Evolutionary conservation across 129 eudicot genomes (phyloP).

Genomic region (Sambucus nigra): DNA sequence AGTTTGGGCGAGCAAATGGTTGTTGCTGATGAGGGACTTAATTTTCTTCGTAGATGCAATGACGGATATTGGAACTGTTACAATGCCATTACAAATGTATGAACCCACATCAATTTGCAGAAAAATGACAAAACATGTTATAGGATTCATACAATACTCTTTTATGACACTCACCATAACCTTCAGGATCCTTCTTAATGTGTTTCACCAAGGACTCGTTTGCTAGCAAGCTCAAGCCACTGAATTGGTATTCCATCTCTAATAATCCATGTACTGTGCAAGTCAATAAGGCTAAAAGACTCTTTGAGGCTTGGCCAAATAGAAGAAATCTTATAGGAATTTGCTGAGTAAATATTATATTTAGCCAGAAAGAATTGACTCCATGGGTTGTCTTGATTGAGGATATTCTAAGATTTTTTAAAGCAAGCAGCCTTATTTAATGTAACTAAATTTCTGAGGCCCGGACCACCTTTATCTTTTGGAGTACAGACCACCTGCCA

Average conservation of each 20-base stretch:
- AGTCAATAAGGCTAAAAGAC: no score
- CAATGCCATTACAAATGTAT: conserved; percentile 10
- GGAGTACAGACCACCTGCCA: no score
- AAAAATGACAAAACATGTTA: background rate
- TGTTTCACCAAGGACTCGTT: conserved; percentile 70
- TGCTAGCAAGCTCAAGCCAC: conserved; percentile 72
- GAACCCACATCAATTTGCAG: background rate
- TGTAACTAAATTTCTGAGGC: no score
- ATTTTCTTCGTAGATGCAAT: conserved; percentile 85
- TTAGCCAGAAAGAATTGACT: no score
- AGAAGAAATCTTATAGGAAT: no score
- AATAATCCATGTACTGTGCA: no score
- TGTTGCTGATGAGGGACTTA: conserved; percentile 52
- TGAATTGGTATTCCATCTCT: conserved; percentile 82
- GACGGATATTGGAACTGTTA: conserved; percentile 57
- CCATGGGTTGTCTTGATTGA: no score
- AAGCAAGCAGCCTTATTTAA: no score
- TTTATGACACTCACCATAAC: conserved; percentile 45
- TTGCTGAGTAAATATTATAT: no score
- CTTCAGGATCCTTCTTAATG: conserved; percentile 74
- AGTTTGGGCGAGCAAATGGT: conserved; percentile 60
- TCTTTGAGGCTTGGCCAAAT: no score
- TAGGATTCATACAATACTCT: background rate
- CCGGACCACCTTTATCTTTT: no score
- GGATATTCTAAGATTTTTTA: no score